phyloP scores from a whole-genome alignment of 192 early-diverging fungal genomes.

The Coemansia sp. region DNA sequence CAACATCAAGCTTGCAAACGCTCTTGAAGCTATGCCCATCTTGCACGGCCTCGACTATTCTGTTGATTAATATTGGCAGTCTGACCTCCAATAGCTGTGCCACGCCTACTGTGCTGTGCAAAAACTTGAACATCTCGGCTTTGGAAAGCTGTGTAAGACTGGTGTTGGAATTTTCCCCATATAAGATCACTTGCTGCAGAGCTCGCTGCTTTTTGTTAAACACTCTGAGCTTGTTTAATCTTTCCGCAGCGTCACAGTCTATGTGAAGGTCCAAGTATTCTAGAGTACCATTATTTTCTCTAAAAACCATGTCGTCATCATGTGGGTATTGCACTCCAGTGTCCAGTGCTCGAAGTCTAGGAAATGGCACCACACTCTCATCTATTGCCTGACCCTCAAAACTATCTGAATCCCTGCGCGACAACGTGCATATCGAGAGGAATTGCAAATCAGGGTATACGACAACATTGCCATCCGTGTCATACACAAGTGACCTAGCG shows the following conservation, averaged over 20 bases:
- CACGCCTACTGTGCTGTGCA: no score
- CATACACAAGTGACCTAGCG: background rate
- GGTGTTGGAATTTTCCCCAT: no score
- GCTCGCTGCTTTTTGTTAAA: background rate
- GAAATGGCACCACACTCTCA: background rate
- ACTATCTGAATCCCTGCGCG: no score
- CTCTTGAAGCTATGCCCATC: no score
- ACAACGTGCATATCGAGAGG: no score
- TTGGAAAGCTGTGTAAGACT: no score
- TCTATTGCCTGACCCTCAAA: no score
- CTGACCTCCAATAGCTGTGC: no score
- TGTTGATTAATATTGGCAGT: no score
- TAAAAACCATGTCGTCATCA: conserved; percentile 5
- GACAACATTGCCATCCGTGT: background rate
- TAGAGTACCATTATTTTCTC: conserved; percentile 3
- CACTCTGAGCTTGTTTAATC: background rate
- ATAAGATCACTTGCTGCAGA: background rate
- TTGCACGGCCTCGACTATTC: no score
- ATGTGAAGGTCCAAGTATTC: background rate
- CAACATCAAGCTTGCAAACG: no score
- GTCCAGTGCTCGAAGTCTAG: background rate
- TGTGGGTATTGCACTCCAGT: background rate
- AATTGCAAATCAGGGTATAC: background rate
- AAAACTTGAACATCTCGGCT: no score
- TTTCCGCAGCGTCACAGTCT: background rate